Evolutionary conservation across 208 protist species (phyloP).

Genomic region (Trichomonas gallinae): DNA sequence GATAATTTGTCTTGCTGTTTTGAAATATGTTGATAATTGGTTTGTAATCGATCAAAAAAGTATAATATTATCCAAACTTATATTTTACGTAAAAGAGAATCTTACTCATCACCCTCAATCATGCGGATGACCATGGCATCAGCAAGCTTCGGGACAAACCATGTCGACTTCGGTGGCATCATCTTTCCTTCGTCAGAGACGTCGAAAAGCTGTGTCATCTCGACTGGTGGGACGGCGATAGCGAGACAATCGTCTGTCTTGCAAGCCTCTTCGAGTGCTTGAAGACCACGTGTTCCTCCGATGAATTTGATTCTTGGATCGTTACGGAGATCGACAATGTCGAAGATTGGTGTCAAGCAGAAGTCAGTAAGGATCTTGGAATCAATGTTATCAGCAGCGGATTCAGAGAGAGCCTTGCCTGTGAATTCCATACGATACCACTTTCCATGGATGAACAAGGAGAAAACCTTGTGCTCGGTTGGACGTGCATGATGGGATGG

Average conservation of each 20-base stretch:
- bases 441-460: not conserved
- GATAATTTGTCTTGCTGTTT: too few relatives aligned
- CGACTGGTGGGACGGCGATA: not conserved
- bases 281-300: not conserved
- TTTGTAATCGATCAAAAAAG: too few relatives aligned
- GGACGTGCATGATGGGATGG: not conserved
- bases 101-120: not conserved
- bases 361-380: constrained; percentile 18
- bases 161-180: constrained; percentile 23
- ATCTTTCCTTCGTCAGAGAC: not conserved
- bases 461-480: not conserved
- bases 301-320: not conserved
- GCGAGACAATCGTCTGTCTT: not conserved
- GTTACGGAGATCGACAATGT: not conserved
- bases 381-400: not conserved
- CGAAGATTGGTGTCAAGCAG: constrained; percentile 2
- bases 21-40: too few relatives aligned
- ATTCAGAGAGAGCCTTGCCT: not conserved
- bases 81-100: not conserved
- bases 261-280: not conserved
- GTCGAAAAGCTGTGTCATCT: not conserved
- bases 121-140: not conserved
- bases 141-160: constrained; percentile 19
- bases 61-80: not conserved
- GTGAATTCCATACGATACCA: not conserved